Evolutionary conservation across 306 rosid genomes (phyloP).

Genomic region (Vigna radiata): DNA sequence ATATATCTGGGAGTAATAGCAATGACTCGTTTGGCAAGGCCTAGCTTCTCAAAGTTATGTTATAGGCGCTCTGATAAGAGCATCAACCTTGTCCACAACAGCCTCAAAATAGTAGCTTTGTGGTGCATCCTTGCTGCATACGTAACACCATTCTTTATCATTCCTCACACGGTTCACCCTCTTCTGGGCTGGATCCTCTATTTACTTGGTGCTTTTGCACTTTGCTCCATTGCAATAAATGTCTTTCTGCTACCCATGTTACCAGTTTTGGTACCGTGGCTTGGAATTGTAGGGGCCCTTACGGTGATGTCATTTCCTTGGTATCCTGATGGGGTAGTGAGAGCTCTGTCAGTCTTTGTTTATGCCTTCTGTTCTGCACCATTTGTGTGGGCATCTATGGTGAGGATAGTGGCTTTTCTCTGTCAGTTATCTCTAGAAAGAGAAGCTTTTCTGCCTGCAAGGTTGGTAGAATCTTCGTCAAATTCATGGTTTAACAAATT

Average conservation of each 20-base stretch:
- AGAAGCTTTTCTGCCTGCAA: constrained; percentile 65
- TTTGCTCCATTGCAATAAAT: constrained; percentile 58
- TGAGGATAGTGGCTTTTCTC: constrained; percentile 53
- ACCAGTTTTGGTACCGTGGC: constrained; percentile 60
- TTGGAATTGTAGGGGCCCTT: constrained; percentile 65
- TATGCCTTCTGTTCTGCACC: constrained; percentile 76
- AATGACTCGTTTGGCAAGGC: constrained; percentile 67
- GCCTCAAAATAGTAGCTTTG: constrained; percentile 56
- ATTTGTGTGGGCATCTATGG: constrained; percentile 54
- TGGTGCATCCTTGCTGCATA: constrained; percentile 76
- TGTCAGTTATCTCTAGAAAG: constrained; percentile 67
- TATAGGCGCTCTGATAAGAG: constrained; percentile 68
- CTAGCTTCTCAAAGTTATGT: constrained; percentile 66
- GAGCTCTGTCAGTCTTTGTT: constrained; percentile 65
- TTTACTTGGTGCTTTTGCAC: constrained; percentile 63
- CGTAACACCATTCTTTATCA: constrained; percentile 56
- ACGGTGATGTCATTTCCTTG: constrained; percentile 79
- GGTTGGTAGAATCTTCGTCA: constrained; percentile 53
- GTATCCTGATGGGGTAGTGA: constrained; percentile 67
- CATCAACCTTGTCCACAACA: constrained; percentile 48
- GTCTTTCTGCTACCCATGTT: constrained; percentile 64
- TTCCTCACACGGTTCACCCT: constrained; percentile 81
- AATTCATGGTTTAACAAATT: constrained; percentile 56
- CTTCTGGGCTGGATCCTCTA: constrained; percentile 72
- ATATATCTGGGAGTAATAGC: constrained; percentile 62